Percentiles rank a stretch among this genome's conserved stretches.
Evolutionary conservation across 352 stramenopile species (phyloP).

Genomic region (Phytophthora brassicae): DNA sequence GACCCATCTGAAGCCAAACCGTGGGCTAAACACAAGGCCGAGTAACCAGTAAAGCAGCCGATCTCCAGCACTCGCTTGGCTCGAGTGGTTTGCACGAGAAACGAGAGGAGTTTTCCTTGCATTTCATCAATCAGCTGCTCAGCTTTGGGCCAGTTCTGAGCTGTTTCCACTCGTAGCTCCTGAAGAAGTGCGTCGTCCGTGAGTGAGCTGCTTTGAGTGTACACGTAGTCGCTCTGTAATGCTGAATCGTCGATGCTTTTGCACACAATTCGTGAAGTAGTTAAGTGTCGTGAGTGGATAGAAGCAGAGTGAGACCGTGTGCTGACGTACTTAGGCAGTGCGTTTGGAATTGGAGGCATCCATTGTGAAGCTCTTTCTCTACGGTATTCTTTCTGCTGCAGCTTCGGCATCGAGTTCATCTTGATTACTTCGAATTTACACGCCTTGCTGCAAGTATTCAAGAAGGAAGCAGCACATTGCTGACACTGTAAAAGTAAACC

Average conservation of each 20-base stretch:
- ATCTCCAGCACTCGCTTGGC: conserved; percentile 88
- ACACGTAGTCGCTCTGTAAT: conserved; percentile 29
- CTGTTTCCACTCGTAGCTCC: conserved; percentile 44
- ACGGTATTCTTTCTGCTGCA: conserved; percentile 49
- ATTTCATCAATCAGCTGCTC: conserved; percentile 65
- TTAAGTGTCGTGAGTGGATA: conserved; percentile 20
- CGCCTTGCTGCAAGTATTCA: conserved; percentile 48
- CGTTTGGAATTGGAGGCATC: conserved; percentile 49
- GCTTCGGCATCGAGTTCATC: conserved; percentile 47
- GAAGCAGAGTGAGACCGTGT: conserved; percentile 35
- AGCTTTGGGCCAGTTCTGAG: conserved; percentile 41
- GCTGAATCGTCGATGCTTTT: conserved; percentile 34
- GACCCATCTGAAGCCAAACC: conserved; percentile 32
- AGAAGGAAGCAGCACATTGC: conserved; percentile 34
- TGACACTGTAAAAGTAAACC: conserved; percentile 63
- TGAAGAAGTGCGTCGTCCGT: conserved; percentile 37
- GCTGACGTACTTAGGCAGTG: conserved; percentile 13
- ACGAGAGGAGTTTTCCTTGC: conserved; percentile 61
- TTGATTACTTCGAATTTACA: conserved; percentile 58
- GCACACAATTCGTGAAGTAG: conserved; percentile 26
- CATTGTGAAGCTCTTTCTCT: conserved; percentile 50
- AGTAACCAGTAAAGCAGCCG: conserved; percentile 95
- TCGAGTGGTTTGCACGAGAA: conserved; percentile 77
- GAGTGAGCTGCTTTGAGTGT: conserved; percentile 27
- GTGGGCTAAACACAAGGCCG: conserved; percentile 84